phyloP scores from a whole-genome alignment of 2,329 filamentous ascomycete species.

The Didymella arachidicola region DNA sequence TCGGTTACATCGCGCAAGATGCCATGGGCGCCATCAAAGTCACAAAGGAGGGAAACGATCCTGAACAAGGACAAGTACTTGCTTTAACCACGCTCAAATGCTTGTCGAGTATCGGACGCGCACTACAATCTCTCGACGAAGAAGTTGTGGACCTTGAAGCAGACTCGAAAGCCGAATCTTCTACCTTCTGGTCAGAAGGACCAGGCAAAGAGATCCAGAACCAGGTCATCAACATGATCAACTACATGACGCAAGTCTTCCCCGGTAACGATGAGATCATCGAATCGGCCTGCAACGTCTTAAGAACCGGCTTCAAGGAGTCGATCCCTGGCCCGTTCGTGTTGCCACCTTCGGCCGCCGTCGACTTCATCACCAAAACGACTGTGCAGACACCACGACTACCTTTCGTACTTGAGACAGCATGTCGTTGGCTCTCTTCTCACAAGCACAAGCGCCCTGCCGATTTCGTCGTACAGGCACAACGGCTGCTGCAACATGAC shows the following conservation, averaged over 20 bases:
- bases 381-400: slow-evolving; percentile 69
- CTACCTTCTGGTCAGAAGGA: slow-evolving; percentile 59
- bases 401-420: slow-evolving; percentile 73
- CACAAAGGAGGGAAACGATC: slow-evolving; percentile 44
- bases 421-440: slow-evolving; percentile 66
- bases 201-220: slow-evolving; percentile 60
- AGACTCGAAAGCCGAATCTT: slow-evolving; percentile 42
- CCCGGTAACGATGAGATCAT: slow-evolving; percentile 70
- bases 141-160: slow-evolving; percentile 71
- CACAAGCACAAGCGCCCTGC: slow-evolving; percentile 57
- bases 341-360: slow-evolving; percentile 71
- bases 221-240: slow-evolving; percentile 61
- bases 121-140: slow-evolving; percentile 73
- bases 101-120: slow-evolving; percentile 73
- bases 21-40: slow-evolving; percentile 53
- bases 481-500: slow-evolving; percentile 64
- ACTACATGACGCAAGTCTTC: slow-evolving; percentile 62
- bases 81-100: slow-evolving; percentile 69
- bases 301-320: slow-evolving; percentile 79
- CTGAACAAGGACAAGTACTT: slow-evolving; percentile 54
- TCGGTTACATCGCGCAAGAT: slow-evolving; percentile 69
- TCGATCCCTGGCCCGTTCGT: slow-evolving; percentile 78
- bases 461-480: slow-evolving; percentile 39
- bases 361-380: slow-evolving; percentile 69
- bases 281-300: slow-evolving; percentile 74